Evolutionary conservation across 2,329 filamentous ascomycete species (phyloP).

Genomic region (Hypoxylon rubiginosum): DNA sequence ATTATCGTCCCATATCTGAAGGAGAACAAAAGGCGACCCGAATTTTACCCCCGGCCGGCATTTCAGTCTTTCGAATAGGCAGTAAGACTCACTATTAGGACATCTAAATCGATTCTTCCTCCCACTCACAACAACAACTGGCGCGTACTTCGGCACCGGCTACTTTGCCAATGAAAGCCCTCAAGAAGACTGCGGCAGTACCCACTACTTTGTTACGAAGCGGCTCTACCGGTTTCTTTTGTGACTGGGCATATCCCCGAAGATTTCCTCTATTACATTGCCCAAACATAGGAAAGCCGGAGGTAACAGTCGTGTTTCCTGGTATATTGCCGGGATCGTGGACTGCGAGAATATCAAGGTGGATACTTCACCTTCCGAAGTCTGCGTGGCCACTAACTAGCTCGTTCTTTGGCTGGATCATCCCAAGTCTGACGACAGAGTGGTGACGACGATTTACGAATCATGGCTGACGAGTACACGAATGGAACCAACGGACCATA

Average conservation of each 20-base stretch:
- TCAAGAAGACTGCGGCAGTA: not conserved
- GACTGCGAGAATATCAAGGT: slow-evolving; percentile 10
- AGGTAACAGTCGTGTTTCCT: slow-evolving; percentile 1
- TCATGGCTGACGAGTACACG: slow-evolving; percentile 45
- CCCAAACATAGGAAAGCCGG: not conserved
- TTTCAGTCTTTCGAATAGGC: slow-evolving; percentile 10
- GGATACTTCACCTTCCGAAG: slow-evolving; percentile 14
- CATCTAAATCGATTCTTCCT: slow-evolving; percentile 3
- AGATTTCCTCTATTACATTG: not conserved
- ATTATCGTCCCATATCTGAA: slow-evolving; percentile 24
- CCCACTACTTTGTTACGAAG: not conserved
- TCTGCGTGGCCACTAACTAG: slow-evolving; percentile 12
- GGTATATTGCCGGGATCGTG: slow-evolving; percentile 9
- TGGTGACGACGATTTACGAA: slow-evolving; percentile 45
- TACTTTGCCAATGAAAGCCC: slow-evolving; percentile 2
- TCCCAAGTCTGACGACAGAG: slow-evolving; percentile 23
- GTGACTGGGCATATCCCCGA: not conserved
- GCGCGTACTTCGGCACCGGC: slow-evolving; percentile 1
- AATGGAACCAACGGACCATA: slow-evolving; percentile 34
- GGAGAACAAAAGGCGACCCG: not conserved
- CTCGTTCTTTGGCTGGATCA: slow-evolving; percentile 16
- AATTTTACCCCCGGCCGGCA: slow-evolving; percentile 8
- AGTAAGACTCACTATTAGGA: slow-evolving; percentile 6
- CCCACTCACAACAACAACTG: not conserved
- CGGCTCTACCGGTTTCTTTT: slow-evolving; percentile 1